A percentile compares a stretch with the other conserved stretches of the same genome.
Conservation (phyloP, 2,329 filamentous ascomycete genomes). For the Cryphonectria nitschkei region DNA sequence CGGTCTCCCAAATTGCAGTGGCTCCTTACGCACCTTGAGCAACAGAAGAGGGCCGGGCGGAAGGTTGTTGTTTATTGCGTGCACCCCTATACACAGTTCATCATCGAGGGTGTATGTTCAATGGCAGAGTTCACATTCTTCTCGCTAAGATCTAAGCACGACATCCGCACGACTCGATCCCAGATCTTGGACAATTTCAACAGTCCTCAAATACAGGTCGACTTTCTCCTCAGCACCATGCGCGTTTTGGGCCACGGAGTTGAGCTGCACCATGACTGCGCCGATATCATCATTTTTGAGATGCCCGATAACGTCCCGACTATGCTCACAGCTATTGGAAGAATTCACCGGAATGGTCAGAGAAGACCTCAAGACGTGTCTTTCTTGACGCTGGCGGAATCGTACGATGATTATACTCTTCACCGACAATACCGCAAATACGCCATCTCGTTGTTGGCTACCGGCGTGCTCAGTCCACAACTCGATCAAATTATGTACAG, state of each 20-base stretch:
- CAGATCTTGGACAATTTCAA: neutral
- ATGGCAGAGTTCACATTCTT: slow-evolving; percentile 17
- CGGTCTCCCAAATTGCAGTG: slow-evolving; percentile 10
- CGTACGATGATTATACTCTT: neutral
- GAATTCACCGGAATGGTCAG: neutral
- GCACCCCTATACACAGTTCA: slow-evolving; percentile 13
- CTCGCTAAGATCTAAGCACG: slow-evolving; percentile 6
- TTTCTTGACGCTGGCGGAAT: neutral
- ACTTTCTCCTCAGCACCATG: neutral
- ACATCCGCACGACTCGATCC: neutral
- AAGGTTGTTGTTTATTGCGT: slow-evolving; percentile 12
- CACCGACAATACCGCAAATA: neutral
- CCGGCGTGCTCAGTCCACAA: neutral
- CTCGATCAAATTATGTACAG: neutral
- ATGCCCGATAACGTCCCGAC: neutral
- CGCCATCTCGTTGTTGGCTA: neutral
- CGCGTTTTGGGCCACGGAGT: neutral
- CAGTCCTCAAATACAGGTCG: neutral
- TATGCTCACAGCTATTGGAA: neutral
- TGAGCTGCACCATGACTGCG: neutral
- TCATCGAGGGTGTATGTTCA: slow-evolving; percentile 11
- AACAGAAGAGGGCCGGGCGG: slow-evolving; percentile 6
- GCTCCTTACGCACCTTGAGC: neutral
- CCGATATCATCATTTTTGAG: neutral
- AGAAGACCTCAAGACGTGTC: neutral